Evolutionary conservation across 441 rosid genomes (phyloP), one percentile per base, ranked within the genome.

Genomic region (Erodium texanum): DNA sequence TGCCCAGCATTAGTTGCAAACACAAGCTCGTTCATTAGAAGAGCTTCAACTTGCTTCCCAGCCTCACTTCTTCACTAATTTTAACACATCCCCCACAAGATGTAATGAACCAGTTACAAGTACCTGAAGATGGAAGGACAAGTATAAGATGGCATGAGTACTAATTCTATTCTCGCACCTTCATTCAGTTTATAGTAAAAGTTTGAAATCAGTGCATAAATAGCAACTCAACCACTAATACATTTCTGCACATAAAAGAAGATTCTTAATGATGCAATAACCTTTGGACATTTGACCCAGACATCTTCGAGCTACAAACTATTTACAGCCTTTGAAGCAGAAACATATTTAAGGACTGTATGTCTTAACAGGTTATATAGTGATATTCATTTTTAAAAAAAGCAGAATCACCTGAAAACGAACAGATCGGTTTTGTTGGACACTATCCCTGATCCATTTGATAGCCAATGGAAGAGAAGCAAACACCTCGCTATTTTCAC

Each of bases 371-470:
- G 29, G 50, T 24, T 11, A 5, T 22, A 6, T 52, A 7, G 59
- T 16, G 59, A 52, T 52, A 52, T 52, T 27, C 29, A 27, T 27
- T 4, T 1, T 4, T 1, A 27, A 27, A 5, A 52, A 22, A 29
- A 24, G 23, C n/a, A 10, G 20, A 24, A 59, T 68, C 68, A 73
- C 72, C 76, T 73, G 76, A 29, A 73, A 73, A 58, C 69, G 65
- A 38, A 65, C 69, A 20, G 72, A 41, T 15, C 34, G 67, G 45
- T 73, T 73, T 24, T 73, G 72, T 65, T 68, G 65, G 2, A 65
- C 76, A 10, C 23, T 68, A 48, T 73, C 76, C 72, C 76, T 73
- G n/a, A 73, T 59, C 76, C 76, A 73, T 58, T 73, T 68, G 16
- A 73, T 68, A 56, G 72, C 72, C 41, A 64, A 69, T 16, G 72